These are phyloP conservation scores for Lumnitzera racemosa DNA, from an alignment of 345 rosid genomes.

Conservation along the genomic window DNA sequence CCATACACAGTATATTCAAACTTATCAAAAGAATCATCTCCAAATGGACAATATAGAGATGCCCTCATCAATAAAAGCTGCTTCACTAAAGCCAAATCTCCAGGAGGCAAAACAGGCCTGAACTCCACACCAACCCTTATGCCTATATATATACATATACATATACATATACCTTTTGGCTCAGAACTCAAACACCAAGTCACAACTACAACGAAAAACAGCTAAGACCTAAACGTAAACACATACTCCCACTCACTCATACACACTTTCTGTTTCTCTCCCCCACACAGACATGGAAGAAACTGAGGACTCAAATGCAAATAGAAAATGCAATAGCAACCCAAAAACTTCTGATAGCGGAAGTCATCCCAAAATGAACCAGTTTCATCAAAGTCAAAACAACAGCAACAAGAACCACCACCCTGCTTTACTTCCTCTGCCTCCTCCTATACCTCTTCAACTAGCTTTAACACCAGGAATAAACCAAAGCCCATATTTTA, in stretches of 20 bases:
- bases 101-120: no score
- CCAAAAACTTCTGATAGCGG: slow-evolving; percentile 34
- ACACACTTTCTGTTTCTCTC: not conserved
- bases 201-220: not conserved
- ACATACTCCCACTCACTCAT: no score
- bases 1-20: no score
- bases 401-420: slow-evolving; percentile 5
- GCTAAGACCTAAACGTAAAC: not conserved
- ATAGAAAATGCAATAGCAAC: slow-evolving; percentile 30
- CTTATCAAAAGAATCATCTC: no score
- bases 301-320: slow-evolving; percentile 34
- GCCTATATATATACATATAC: not conserved
- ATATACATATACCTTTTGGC: slow-evolving; percentile 17
- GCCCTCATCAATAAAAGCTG: no score
- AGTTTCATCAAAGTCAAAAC: slow-evolving; percentile 27
- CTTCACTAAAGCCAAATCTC: no score
- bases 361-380: slow-evolving; percentile 10
- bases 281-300: slow-evolving; percentile 47
- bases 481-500: slow-evolving; percentile 33
- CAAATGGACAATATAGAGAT: no score
- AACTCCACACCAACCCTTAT: no score
- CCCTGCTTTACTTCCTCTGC: not conserved
- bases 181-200: slow-evolving; percentile 19
- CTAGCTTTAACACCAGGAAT: slow-evolving; percentile 38
- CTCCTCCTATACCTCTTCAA: slow-evolving; percentile 36